Percentiles rank a stretch among this genome's conserved stretches.
These are phyloP conservation scores for Bidens hawaiensis DNA, from an alignment of 140 eudicot genomes.

Conservation along the genomic window DNA sequence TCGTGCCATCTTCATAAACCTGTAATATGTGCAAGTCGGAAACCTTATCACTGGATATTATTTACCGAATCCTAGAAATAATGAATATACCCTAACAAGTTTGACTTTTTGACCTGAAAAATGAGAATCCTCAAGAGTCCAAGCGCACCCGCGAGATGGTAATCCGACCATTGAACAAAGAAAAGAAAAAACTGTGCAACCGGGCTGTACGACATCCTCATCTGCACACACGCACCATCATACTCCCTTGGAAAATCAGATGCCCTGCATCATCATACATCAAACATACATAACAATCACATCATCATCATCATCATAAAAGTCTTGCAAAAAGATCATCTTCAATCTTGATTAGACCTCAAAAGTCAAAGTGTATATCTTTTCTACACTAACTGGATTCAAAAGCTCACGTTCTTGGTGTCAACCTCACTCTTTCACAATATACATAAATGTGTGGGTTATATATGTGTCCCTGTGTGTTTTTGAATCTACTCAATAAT, in stretches of 20 bases:
- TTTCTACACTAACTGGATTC: not conserved
- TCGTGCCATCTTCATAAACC: slow-evolving; percentile 95
- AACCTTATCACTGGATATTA: slow-evolving; percentile 1
- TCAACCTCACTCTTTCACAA: not conserved
- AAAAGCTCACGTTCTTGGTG: not conserved
- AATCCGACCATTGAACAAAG: not conserved
- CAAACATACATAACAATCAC: slow-evolving; percentile 3
- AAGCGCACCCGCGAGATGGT: no score
- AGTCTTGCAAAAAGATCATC: not conserved
- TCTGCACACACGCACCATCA: slow-evolving; percentile 91
- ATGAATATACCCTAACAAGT: not conserved
- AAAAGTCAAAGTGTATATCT: not conserved
- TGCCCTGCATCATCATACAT: slow-evolving; percentile 51
- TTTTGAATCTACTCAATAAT: not conserved
- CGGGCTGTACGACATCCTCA: slow-evolving; percentile 96
- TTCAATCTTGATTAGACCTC: not conserved
- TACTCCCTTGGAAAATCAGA: slow-evolving; percentile 87
- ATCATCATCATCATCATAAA: not conserved
- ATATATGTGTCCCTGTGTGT: no score
- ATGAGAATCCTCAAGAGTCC: no score
- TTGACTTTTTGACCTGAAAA: no score
- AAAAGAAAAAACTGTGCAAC: slow-evolving; percentile 89
- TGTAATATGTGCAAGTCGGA: slow-evolving; percentile 20
- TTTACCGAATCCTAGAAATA: not conserved
- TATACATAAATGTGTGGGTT: not conserved